Conservation (phyloP, 805 yeast genomes). For the Wickerhamiella bombiphila region DNA sequence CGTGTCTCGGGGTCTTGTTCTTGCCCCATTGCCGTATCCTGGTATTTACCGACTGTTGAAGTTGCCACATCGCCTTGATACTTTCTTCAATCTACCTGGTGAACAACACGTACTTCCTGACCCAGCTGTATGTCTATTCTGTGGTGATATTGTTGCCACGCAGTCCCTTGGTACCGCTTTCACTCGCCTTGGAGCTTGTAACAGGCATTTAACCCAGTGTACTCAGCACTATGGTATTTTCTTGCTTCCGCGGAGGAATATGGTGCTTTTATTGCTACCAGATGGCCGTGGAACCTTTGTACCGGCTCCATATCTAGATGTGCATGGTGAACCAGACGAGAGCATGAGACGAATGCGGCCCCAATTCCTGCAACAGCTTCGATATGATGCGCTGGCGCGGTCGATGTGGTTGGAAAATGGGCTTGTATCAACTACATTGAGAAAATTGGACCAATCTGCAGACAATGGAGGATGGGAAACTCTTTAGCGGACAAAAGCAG, state of each 20-base stretch:
- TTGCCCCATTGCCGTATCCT: slow-evolving; percentile 39
- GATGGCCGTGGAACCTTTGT: slow-evolving; percentile 72
- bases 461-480: slow-evolving; percentile 97
- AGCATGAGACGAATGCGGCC: slow-evolving; percentile 59
- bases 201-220: slow-evolving; percentile 47
- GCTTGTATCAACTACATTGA: slow-evolving; percentile 57
- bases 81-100: slow-evolving; percentile 38
- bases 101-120: slow-evolving; percentile 29
- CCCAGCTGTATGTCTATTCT: slow-evolving; percentile 76
- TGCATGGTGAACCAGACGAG: slow-evolving; percentile 73
- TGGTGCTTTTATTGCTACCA: slow-evolving; percentile 42
- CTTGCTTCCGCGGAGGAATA: slow-evolving; percentile 53
- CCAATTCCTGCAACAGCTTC: slow-evolving; percentile 41
- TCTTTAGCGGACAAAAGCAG: slow-evolving; percentile 29
- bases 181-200: slow-evolving; percentile 61
- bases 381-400: slow-evolving; percentile 53
- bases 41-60: slow-evolving; percentile 45
- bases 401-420: slow-evolving; percentile 69
- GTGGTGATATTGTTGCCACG: slow-evolving; percentile 55
- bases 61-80: slow-evolving; percentile 54
- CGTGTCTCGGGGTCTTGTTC: slow-evolving; percentile 1
- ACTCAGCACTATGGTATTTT: slow-evolving; percentile 56
- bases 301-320: slow-evolving; percentile 71
- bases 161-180: slow-evolving; percentile 36
- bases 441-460: slow-evolving; percentile 60